These are phyloP conservation scores for Aphanomyces invadans DNA, from an alignment of 352 stramenopile species.

Conservation along the genomic window DNA sequence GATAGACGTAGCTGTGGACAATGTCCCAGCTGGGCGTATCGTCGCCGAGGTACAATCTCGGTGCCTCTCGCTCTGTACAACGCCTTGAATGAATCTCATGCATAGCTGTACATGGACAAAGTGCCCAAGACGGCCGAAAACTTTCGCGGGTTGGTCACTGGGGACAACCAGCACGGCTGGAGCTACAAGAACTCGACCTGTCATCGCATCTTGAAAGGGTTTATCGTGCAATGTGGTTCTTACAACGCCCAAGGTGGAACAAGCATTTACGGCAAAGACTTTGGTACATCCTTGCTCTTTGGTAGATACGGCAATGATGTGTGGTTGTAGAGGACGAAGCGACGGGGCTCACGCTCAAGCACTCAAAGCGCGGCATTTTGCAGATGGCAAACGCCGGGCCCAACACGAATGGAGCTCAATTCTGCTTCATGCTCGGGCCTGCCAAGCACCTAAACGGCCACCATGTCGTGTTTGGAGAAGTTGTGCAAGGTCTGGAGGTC, in stretches of 20 bases:
- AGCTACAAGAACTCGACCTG: conserved; percentile 88
- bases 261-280: conserved; percentile 26
- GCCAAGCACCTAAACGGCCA: conserved; percentile 22
- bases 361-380: conserved; percentile 75
- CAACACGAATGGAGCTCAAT: conserved; percentile 91
- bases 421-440: conserved; percentile 81
- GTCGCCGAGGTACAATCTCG: conserved; percentile 25
- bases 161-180: conserved; percentile 67
- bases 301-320: background rate
- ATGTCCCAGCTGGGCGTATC: conserved; percentile 10
- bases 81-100: conserved; percentile 1
- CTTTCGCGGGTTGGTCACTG: conserved; percentile 84
- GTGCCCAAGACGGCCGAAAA: conserved; percentile 91
- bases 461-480: conserved; percentile 25
- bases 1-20: conserved; percentile 24
- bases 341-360: conserved; percentile 61
- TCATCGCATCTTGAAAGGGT: conserved; percentile 88
- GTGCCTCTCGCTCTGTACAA: too few species aligned
- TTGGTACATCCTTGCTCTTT: conserved; percentile 16
- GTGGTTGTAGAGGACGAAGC: conserved; percentile 89
- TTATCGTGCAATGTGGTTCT: conserved; percentile 88
- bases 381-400: conserved; percentile 88
- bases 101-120: conserved; percentile 70
- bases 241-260: conserved; percentile 15
- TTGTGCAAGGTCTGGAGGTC: conserved; percentile 17